A percentile compares a stretch with the other conserved stretches of the same genome.
Conservation (phyloP, 805 yeast species). For the Metschnikowia cerradonensis region DNA sequence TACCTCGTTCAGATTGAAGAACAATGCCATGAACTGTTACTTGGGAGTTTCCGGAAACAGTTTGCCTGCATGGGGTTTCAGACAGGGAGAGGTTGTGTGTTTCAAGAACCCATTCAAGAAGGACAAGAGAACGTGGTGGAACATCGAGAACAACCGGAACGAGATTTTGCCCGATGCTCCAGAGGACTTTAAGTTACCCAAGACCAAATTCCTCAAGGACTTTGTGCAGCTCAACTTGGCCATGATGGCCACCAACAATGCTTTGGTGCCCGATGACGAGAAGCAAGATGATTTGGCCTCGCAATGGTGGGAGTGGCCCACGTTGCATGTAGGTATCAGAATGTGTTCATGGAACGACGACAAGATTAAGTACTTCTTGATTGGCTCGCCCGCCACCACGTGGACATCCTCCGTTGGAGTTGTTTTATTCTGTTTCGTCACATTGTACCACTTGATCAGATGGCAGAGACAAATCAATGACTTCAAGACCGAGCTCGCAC, state of each 20-base stretch:
- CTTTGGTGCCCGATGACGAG: slow-evolving; percentile 73
- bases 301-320: slow-evolving; percentile 83
- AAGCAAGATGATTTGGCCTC: slow-evolving; percentile 70
- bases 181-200: slow-evolving; percentile 60
- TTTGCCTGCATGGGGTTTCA: slow-evolving; percentile 96
- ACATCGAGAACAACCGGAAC: slow-evolving; percentile 68
- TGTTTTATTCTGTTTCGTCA: slow-evolving; percentile 47
- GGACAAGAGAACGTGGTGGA: slow-evolving; percentile 89
- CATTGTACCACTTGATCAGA: slow-evolving; percentile 36
- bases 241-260: slow-evolving; percentile 85
- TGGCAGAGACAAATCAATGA: slow-evolving; percentile 72
- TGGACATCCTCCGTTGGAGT: slow-evolving; percentile 68
- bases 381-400: slow-evolving; percentile 66
- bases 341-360: slow-evolving; percentile 69
- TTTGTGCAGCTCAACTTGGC: slow-evolving; percentile 73
- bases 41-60: slow-evolving; percentile 75
- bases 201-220: slow-evolving; percentile 55
- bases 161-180: slow-evolving; percentile 55
- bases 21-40: slow-evolving; percentile 71
- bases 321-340: slow-evolving; percentile 61
- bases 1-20: slow-evolving; percentile 73
- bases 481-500: slow-evolving; percentile 46
- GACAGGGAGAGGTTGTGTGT: slow-evolving; percentile 95
- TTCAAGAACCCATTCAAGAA: slow-evolving; percentile 58
- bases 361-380: slow-evolving; percentile 55